Percentiles rank a stretch among this genome's conserved stretches.
These are phyloP conservation scores for Fusarium sp. DNA, from an alignment of 2,329 filamentous ascomycete species.

Conservation along the genomic window DNA sequence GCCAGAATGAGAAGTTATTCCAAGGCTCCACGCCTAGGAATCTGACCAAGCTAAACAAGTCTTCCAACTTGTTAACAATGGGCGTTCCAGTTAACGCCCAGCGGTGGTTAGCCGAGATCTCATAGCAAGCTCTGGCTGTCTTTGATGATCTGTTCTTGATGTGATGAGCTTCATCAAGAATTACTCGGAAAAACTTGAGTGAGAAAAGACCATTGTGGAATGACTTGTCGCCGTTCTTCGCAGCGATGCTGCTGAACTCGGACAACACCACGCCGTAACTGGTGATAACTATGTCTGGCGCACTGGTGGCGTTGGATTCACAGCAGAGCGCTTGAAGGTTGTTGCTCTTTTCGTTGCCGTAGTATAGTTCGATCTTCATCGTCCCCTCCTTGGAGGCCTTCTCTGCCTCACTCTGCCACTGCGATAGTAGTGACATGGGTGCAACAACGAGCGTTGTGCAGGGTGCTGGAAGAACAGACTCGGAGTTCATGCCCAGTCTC, in stretches of 20 bases:
- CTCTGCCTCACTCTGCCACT: slow-evolving; percentile 96
- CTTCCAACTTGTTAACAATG: slow-evolving; percentile 95
- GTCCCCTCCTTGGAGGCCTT: slow-evolving; percentile 89
- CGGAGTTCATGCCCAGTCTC: slow-evolving; percentile 67
- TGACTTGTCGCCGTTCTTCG: slow-evolving; percentile 72
- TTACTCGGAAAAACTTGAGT: slow-evolving; percentile 92
- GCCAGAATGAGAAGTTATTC: slow-evolving; percentile 99
- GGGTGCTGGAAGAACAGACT: slow-evolving; percentile 74
- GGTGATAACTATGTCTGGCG: slow-evolving; percentile 92
- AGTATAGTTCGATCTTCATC: slow-evolving; percentile 88
- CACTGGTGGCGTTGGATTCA: slow-evolving; percentile 75
- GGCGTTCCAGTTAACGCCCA: slow-evolving; percentile 97
- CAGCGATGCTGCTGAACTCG: slow-evolving; percentile 78
- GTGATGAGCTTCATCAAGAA: slow-evolving; percentile 93
- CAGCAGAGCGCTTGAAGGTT: slow-evolving; percentile 85
- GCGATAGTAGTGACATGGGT: slow-evolving; percentile 94
- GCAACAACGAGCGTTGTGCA: slow-evolving; percentile 95
- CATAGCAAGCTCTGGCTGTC: slow-evolving; percentile 94
- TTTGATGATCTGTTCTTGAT: slow-evolving; percentile 94
- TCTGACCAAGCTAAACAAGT: slow-evolving; percentile 90
- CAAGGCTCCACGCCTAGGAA: slow-evolving; percentile 96
- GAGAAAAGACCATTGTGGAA: slow-evolving; percentile 84
- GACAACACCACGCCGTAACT: slow-evolving; percentile 94
- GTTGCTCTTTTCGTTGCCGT: slow-evolving; percentile 83
- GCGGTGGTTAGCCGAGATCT: slow-evolving; percentile 83